Base-by-base conservation (phyloP, 495 filamentous ascomycete genomes). In the Penicillium odoratum region DNA sequence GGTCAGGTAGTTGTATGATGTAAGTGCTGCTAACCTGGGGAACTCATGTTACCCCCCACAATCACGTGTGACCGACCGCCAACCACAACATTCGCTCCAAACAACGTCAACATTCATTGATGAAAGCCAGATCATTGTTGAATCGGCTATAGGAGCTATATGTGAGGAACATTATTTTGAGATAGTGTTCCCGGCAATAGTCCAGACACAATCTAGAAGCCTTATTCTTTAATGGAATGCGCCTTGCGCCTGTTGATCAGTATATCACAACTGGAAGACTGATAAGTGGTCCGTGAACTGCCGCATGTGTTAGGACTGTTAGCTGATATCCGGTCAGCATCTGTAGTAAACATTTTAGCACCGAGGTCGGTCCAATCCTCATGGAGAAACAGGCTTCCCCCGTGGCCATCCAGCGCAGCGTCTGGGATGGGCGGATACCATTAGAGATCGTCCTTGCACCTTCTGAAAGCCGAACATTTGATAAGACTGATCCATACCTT, bases 401-500 rank as follows among this genome's bases (percentile, higher is more conserved):
- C 2, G 64, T 50, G 53, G 63, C 62, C 28, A 75, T 84, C 42
- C 81, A 83, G 51, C 72, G 70, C 54, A 67, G 57, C 9, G 63
- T 83, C 52, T 84, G 81, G 81, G 66, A 76, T 9, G 81, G 81
- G 16, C 71, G 68, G 7, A 69, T 85, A 29, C 80, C 82, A 1
- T 61, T 85, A 44, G 73, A 81, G 51, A 82, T 85, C 56, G 69
- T 64, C 5, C 68, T 85, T 4, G 76, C 78, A 29, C 74, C 82
- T 43, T 77, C 76, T 10, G 81, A 85, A 65, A 83, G 81, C 53
- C 76, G 82, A 38, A 74, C 64, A 3, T 85, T 75, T 57, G 79
- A 85, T 53, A 64, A 82, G 52, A 78, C 80, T 13, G 81, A 84
- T 55, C 73, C 80, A 42, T 85, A 83, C 58, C 62, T 85, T 38